phyloP scores from a whole-genome alignment of 1,139 yeast genomes.

The Debaryomycetaceae sp. region DNA sequence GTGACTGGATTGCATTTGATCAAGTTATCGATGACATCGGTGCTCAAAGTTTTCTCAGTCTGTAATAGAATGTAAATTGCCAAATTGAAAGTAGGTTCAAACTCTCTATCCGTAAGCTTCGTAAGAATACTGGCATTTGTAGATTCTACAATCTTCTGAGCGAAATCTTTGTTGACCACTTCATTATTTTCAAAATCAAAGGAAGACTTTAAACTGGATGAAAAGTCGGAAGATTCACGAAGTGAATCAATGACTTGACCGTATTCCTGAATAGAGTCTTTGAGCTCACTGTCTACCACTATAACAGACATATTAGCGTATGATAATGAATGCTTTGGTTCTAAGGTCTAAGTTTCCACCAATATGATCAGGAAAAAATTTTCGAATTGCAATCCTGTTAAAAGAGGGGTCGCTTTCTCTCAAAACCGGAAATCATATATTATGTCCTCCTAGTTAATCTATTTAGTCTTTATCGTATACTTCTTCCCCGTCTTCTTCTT shows the following conservation, averaged over 20 bases:
- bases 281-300: conserved; percentile 44
- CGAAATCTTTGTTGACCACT: conserved; percentile 29
- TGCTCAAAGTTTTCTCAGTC: conserved; percentile 25
- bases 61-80: conserved; percentile 34
- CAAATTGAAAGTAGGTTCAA: conserved; percentile 45
- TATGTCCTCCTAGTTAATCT: conserved; percentile 1
- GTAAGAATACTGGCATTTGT: conserved; percentile 25
- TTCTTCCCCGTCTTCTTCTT: conserved; percentile 25
- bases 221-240: conserved; percentile 24
- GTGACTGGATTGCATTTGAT: conserved; percentile 33
- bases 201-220: conserved; percentile 23
- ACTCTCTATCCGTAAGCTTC: conserved; percentile 42
- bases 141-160: conserved; percentile 22
- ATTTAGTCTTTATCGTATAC: conserved; percentile 5
- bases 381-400: conserved; percentile 5
- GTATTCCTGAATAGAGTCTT: conserved; percentile 41
- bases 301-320: conserved; percentile 29
- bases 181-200: conserved; percentile 22
- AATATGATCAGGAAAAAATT: conserved; percentile 4
- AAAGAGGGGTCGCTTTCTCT: conserved; percentile 1
- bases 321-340: not conserved
- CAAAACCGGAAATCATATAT: not conserved
- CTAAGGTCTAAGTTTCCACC: not conserved
- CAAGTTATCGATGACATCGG: conserved; percentile 29
- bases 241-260: conserved; percentile 37